Base-by-base conservation (phyloP, 345 rosid genomes). In the Punica granatum region DNA sequence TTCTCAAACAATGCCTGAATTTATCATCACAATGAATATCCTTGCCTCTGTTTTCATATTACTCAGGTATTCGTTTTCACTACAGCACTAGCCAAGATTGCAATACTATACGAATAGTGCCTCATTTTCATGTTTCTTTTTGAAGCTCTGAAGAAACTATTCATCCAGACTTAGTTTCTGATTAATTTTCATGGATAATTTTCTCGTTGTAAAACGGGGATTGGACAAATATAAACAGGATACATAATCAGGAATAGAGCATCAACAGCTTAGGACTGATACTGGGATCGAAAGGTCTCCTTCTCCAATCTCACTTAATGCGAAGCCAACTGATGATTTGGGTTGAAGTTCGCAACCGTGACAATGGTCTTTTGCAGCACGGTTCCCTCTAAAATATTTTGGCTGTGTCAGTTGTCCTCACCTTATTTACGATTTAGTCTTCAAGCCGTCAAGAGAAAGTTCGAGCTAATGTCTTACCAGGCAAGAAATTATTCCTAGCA, bases 1-100 rank as follows among this genome's bases (percentile, higher is more conserved):
- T 80, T 88, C 86, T 65, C 94, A 88, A 66, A 83, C 89, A n/a
- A 88, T 88, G 94, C 82, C 94, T 3, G 91, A 81, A 53, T 79
- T 88, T 81, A 83, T 88, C 63, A 80, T 88, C 43, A 71, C 82
- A 19, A 82, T 86, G 82, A 83, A 89, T 85, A 84, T 87, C 90
- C 90, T 83, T 84, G 60, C 64, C 37, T 34, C 44, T 15, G 25
- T 8, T 13, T 13, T 15, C 28, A 37, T 3, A 74, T 46, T 13
- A 67, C 14, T 44, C 49, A 31, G 36, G 13, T 73, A 43, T n/a
- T 25, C 62, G 14, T n/a, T 63, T 53, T 36, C 64, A 13, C 56
- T 23, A n/a, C n/a, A 71, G 31, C 13, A 25, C 33, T 71, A 70
- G 60, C n/a, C 59, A 32, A 60, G 25, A 35, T 8, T 49, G 13